Evolutionary conservation across 768 basidiomycete species (phyloP).

Genomic region (Arthromyces matolae): DNA sequence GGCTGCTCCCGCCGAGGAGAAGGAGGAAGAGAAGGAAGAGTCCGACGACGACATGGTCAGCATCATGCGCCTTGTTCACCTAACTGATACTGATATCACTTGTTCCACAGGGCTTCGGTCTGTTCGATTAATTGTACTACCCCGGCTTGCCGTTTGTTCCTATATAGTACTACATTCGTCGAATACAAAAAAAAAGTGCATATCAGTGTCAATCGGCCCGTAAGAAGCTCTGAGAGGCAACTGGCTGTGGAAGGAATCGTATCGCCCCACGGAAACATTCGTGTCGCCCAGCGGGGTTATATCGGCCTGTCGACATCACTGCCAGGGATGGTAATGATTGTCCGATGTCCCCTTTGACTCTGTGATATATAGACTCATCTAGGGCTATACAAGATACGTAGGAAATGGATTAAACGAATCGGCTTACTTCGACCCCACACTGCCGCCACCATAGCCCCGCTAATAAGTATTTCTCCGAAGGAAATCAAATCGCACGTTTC

Average conservation of each 20-base stretch:
- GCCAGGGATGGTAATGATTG: not conserved
- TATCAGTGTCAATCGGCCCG: conserved; percentile 10
- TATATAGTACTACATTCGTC: conserved; percentile 18
- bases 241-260: not conserved
- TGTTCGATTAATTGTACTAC: conserved; percentile 73
- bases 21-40: conserved; percentile 82
- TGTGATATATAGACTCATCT: too few relatives aligned
- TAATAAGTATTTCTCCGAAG: conserved; percentile 9
- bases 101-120: conserved; percentile 75
- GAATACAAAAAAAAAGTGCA: conserved; percentile 12
- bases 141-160: conserved; percentile 9
- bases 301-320: conserved; percentile 9
- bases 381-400: too few relatives aligned
- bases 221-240: conserved; percentile 7
- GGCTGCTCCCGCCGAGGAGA: conserved; percentile 45
- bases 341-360: not conserved
- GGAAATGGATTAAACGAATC: too few relatives aligned
- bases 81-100: not conserved
- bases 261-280: too few relatives aligned
- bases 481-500: conserved; percentile 23
- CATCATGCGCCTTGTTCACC: conserved; percentile 6
- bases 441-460: not conserved
- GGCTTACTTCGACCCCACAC: not conserved
- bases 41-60: conserved; percentile 88
- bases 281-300: conserved; percentile 4